Evolutionary conservation across 139 green algal species (phyloP).

Genomic region (Volvox reticuliferus): DNA sequence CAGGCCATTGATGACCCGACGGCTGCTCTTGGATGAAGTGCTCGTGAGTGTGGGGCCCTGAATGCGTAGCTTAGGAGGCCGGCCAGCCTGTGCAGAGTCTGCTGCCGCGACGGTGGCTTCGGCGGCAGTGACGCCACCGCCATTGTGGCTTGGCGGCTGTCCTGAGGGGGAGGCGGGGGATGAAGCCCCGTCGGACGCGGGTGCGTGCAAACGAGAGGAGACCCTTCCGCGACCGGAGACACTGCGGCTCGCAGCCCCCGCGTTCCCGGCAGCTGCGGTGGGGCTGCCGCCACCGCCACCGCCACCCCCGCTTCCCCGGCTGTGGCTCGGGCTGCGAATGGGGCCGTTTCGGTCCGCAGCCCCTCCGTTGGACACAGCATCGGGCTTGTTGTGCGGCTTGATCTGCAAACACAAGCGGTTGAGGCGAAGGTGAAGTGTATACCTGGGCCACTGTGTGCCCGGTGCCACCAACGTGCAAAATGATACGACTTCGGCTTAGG

Average conservation of each 20-base stretch:
- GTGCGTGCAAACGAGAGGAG: not conserved
- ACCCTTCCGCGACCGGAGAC: not conserved
- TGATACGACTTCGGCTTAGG: too few relatives aligned
- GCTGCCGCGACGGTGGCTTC: not conserved
- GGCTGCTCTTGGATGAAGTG: not conserved
- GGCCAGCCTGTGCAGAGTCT: not conserved
- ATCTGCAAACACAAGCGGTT: not conserved
- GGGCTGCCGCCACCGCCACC: not conserved
- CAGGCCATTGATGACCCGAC: not conserved
- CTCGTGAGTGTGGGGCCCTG: not conserved
- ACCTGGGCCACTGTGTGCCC: too few relatives aligned
- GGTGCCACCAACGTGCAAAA: too few relatives aligned
- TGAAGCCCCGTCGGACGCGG: not conserved
- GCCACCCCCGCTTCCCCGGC: not conserved
- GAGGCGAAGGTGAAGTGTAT: not conserved
- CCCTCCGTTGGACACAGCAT: not conserved
- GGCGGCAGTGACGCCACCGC: not conserved
- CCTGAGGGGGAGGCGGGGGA: not conserved
- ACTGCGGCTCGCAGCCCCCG: not conserved
- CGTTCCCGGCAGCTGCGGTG: not conserved
- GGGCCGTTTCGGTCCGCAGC: not conserved
- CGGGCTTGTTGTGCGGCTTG: slow-evolving; percentile 2
- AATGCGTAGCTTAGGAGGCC: not conserved
- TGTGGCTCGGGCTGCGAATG: not conserved
- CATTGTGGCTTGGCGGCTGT: not conserved